Evolutionary conservation across 768 basidiomycete genomes (phyloP).

Genomic region (Lactifluus subvellereus): DNA sequence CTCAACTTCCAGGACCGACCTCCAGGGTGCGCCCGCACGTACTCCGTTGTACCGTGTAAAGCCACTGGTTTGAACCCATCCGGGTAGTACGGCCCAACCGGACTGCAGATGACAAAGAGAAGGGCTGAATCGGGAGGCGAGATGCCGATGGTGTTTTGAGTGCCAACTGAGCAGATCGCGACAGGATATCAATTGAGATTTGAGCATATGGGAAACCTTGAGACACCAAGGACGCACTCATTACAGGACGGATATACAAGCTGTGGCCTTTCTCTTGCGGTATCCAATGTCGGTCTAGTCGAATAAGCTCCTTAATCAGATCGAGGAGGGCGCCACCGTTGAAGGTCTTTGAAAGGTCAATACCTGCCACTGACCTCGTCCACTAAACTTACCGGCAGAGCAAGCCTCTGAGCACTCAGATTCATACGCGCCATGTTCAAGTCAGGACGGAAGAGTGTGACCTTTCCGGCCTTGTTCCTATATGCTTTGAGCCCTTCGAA

Average conservation of each 20-base stretch:
- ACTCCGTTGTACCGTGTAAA: conserved; percentile 66
- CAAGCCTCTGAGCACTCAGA: conserved; percentile 39
- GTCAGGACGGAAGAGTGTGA: conserved; percentile 47
- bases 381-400: conserved; percentile 28
- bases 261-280: conserved; percentile 44
- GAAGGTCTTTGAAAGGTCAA: conserved; percentile 32
- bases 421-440: conserved; percentile 51
- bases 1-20: conserved; percentile 38
- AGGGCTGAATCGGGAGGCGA: conserved; percentile 45
- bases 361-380: neutral
- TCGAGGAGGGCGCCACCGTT: conserved; percentile 37
- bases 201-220: neutral
- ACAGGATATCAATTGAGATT: neutral
- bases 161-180: conserved; percentile 34
- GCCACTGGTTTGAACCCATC: conserved; percentile 48
- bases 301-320: conserved; percentile 43
- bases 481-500: conserved; percentile 54
- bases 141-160: conserved; percentile 42
- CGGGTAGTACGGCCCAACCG: conserved; percentile 48
- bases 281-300: conserved; percentile 46
- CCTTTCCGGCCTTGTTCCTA: conserved; percentile 37
- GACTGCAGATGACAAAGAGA: conserved; percentile 43
- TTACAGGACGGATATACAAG: conserved; percentile 45
- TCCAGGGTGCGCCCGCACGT: conserved; percentile 80
- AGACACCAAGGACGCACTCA: conserved; percentile 26